Base-by-base conservation (phyloP, 2,329 filamentous ascomycete genomes). In the Epichloe hybrida region DNA sequence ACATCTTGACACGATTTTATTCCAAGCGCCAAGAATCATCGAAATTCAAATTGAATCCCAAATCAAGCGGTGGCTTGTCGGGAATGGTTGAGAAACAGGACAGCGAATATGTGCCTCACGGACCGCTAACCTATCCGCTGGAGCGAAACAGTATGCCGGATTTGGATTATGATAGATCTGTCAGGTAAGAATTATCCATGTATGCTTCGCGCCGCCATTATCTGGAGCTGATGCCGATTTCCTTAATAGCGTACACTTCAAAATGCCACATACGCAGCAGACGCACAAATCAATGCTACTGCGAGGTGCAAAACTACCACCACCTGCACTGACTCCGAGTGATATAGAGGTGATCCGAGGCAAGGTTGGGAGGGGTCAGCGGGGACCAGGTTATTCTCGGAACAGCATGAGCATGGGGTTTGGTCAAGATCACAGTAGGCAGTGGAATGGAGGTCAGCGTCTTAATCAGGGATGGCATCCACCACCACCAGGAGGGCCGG, bases 201-300 rank as follows among this genome's bases (percentile, higher is more conserved):
- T n/a, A n/a, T 12, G 21, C 27, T 41, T 40, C n/a, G 15, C 20
- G n/a, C n/a, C 43, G 17, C 27, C 27, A 31, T n/a, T 41, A 3
- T 50, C 20, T 4, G 2, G 17, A 4, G 13, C 31, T 42, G 6
- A 46, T 20, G 20, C 12, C 5, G 7, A 39, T 7, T 17, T 36
- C 48, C 13, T 8, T 4, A 4, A 11, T 34, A 95, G 86, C 62
- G 89, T 97, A 11, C 73, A 86, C 61, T 98, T 94, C 63, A 81
- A 88, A 43, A 85, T 96, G 69, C 90, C 91, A 0, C 73, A 76
- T 41, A 80, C 80, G 17, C 74, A 73, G 9, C 78, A 87, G 59
- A 72, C 80, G 4, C 93, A 98, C 69, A 96, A 96, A 64, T 96
- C 90, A 5, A 94, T 95, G 86, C 77, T 98, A 13, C 75, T 98